Conservation (phyloP, 2,329 filamentous ascomycete genomes). For the Atkinsonella texensis region DNA sequence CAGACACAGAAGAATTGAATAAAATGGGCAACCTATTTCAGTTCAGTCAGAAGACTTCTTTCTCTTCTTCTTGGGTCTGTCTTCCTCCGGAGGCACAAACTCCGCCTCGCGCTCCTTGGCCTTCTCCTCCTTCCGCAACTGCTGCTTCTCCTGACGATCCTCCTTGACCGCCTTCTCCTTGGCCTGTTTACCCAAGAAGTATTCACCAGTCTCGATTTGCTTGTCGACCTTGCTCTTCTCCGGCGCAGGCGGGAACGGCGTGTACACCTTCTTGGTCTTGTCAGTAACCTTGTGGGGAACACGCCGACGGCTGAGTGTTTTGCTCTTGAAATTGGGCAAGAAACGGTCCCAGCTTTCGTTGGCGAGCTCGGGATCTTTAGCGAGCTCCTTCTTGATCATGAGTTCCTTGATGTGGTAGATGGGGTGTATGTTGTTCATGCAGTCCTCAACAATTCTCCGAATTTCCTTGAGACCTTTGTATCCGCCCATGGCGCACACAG, state of each 20-base stretch:
- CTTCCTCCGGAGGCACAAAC: constrained; percentile 78
- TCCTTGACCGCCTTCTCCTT: constrained; percentile 76
- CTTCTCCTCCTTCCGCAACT: constrained; percentile 78
- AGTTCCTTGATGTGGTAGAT: constrained; percentile 71
- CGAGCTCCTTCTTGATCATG: constrained; percentile 87
- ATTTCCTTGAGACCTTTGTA: constrained; percentile 93
- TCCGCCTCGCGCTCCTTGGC: constrained; percentile 73
- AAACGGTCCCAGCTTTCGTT: constrained; percentile 94
- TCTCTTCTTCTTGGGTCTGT: constrained; percentile 50
- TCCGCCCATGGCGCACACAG: constrained; percentile 80
- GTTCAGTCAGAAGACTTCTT: constrained; percentile 35
- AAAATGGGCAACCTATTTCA: background rate
- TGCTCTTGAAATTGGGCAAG: constrained; percentile 93
- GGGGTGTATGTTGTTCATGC: constrained; percentile 93
- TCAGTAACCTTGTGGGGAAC: constrained; percentile 79
- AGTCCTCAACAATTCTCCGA: constrained; percentile 79
- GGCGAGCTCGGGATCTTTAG: constrained; percentile 75
- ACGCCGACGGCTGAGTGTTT: constrained; percentile 71
- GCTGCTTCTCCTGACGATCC: constrained; percentile 73
- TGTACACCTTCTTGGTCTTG: constrained; percentile 90
- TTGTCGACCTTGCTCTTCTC: constrained; percentile 99
- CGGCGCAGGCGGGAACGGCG: constrained; percentile 88
- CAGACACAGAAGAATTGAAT: background rate
- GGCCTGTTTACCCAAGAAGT: constrained; percentile 85
- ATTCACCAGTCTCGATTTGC: constrained; percentile 97